A percentile compares a stretch with the other conserved stretches of the same genome.
Conservation (phyloP, 2,329 filamentous ascomycete genomes). For the Knufia fluminis region DNA sequence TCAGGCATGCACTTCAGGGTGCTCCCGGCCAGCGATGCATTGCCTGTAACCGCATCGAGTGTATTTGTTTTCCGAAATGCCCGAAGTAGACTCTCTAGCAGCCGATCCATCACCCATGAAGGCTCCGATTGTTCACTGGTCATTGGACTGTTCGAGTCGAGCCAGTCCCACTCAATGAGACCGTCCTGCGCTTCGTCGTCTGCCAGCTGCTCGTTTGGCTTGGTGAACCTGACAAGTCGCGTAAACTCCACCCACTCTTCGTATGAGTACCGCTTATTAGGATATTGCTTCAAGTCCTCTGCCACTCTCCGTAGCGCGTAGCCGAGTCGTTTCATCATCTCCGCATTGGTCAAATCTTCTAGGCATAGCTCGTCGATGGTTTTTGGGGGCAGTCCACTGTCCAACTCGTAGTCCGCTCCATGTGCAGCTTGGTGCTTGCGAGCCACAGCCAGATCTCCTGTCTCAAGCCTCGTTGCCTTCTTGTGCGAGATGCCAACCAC, state of each 20-base stretch:
- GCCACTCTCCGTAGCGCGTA: constrained; percentile 61
- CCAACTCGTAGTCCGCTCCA: constrained; percentile 5
- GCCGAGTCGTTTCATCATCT: constrained; percentile 54
- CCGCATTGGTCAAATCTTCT: constrained; percentile 43
- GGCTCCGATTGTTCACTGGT: constrained; percentile 53
- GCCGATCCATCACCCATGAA: constrained; percentile 57
- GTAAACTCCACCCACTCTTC: constrained; percentile 84
- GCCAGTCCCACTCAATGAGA: constrained; percentile 62
- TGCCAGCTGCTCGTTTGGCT: constrained; percentile 21
- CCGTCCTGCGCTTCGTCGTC: constrained; percentile 48
- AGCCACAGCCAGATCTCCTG: constrained; percentile 26
- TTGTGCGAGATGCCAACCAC: neutral
- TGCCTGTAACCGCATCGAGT: no score
- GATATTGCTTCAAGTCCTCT: constrained; percentile 49
- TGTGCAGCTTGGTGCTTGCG: constrained; percentile 10
- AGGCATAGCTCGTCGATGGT: constrained; percentile 39
- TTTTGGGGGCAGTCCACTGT: constrained; percentile 7
- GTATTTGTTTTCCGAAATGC: constrained; percentile 20
- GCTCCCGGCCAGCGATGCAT: no score
- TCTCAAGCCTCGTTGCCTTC: neutral
- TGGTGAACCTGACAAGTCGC: constrained; percentile 56
- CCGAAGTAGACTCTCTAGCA: constrained; percentile 55
- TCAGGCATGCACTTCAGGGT: no score
- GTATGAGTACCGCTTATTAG: constrained; percentile 61
- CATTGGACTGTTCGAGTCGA: constrained; percentile 60